Evolutionary conservation across 2,329 filamentous ascomycete genomes (phyloP), one percentile per base, ranked within the genome.

Genomic region (Aspergillus felis): DNA sequence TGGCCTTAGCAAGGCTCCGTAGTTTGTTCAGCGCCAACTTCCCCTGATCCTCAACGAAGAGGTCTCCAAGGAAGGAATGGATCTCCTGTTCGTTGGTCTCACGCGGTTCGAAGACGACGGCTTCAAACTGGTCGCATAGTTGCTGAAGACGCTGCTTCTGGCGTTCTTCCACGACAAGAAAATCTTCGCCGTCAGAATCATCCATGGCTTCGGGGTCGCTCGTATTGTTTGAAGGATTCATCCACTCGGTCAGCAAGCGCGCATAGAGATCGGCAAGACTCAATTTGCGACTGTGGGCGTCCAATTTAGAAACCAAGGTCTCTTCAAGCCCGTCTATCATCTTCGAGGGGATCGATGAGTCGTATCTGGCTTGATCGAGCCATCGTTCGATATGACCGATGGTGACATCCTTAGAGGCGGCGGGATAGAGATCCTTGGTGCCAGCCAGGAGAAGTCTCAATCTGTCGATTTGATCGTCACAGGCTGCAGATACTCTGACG

Each of bases 231-330:
- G 59, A n/a, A 0, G 57, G 29, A 22, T 74, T 68, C 61, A 75
- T 74, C 75, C 76, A 77, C 55, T 76, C 74, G 24, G 72, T 76
- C 48, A 77, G 55, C 12, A 78, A 65, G 8, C 70, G 68, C 3
- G 74, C 74, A 61, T 76, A 66, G 25, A 66, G 14, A 56, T 65
- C 61, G 6, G 62, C 64, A 1, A 65, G 52, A 12, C 66, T 60
- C 12, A 77, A 63, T 58, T 71, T 74, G n/a, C 70, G 69, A 55
- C 71, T 75, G 48, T 73, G 69, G 3, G 69, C 60, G 53, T 77
- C 70, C 4, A 77, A 62, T 56, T 65, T 70, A 7, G 63, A 61
- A 3, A 66, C 63, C 14, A 77, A 66, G 51, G 70, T 60, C 4
- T 60, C 57, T 54, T 73, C 73, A 49, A 76, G 3, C 32, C 62